Conservation (phyloP, 306 rosid genomes). For the Fragaria nilgerrensis region DNA sequence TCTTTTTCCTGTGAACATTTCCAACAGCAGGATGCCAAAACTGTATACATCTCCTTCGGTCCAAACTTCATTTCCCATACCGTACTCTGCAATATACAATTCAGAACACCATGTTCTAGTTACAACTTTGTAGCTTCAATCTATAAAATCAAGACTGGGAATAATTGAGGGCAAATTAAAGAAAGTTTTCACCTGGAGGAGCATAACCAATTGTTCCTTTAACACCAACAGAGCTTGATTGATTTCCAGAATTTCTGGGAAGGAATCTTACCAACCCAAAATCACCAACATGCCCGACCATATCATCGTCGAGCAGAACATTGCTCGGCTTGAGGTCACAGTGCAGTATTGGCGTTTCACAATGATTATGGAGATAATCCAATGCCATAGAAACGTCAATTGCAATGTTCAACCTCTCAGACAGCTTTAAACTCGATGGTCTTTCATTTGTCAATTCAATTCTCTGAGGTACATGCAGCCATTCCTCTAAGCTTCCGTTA, state of each 20-base stretch:
- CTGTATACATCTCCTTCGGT: constrained; percentile 28
- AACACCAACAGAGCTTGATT: not conserved
- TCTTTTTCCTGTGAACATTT: constrained; percentile 2
- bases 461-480: constrained; percentile 25
- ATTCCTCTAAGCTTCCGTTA: constrained; percentile 29
- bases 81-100: constrained; percentile 24
- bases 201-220: constrained; percentile 39
- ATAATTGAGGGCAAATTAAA: not conserved
- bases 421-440: constrained; percentile 15
- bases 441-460: not conserved
- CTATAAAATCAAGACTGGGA: not conserved
- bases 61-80: constrained; percentile 29
- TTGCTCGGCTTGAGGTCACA: constrained; percentile 38
- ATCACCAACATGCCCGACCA: constrained; percentile 36
- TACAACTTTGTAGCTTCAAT: not conserved
- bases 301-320: constrained; percentile 27
- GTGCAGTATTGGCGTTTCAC: constrained; percentile 30
- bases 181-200: constrained; percentile 29
- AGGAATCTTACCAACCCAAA: constrained; percentile 31
- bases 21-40: constrained; percentile 28
- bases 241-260: constrained; percentile 8
- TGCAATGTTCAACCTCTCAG: constrained; percentile 25
- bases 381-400: constrained; percentile 36
- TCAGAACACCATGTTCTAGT: not conserved
- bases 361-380: constrained; percentile 32